Evolutionary conservation across 495 filamentous ascomycete species (phyloP).

Genomic region (Alectoria sarmentosa): DNA sequence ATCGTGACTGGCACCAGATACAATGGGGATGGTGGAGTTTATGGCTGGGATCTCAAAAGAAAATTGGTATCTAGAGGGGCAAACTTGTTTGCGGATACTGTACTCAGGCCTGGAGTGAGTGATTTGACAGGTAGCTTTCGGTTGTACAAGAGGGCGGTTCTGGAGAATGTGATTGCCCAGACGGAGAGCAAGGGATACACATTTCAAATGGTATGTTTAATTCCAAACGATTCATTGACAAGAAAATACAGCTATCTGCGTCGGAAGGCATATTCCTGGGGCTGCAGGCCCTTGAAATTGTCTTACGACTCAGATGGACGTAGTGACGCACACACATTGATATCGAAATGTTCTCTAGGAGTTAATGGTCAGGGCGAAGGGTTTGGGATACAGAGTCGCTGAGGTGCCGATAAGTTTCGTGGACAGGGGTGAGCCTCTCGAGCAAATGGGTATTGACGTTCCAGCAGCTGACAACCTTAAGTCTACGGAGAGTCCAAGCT

Average conservation of each 20-base stretch:
- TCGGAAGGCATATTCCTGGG: background rate
- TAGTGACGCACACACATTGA: background rate
- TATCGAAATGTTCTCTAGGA: constrained; percentile 36
- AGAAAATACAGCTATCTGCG: background rate
- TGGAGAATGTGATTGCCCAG: constrained; percentile 77
- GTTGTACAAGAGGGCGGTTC: constrained; percentile 82
- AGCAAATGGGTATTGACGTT: background rate
- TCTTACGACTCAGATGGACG: no score
- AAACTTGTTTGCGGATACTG: constrained; percentile 92
- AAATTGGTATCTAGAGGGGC: constrained; percentile 86
- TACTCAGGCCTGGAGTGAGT: constrained; percentile 90
- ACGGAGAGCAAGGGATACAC: constrained; percentile 94
- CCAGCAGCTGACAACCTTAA: background rate
- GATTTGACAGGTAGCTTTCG: constrained; percentile 93
- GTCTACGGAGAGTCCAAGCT: constrained; percentile 94
- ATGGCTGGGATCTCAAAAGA: constrained; percentile 94
- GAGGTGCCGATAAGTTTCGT: constrained; percentile 97
- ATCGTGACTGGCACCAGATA: constrained; percentile 97
- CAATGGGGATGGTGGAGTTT: constrained; percentile 75
- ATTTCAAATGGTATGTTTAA: constrained; percentile 70
- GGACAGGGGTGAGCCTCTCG: constrained; percentile 47
- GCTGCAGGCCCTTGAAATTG: no score
- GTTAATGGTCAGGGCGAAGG: constrained; percentile 89
- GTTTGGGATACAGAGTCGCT: constrained; percentile 80
- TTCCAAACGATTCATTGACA: background rate